These are phyloP conservation scores for Bacidia rubella DNA, from an alignment of 495 filamentous ascomycete genomes.

Conservation along the genomic window DNA sequence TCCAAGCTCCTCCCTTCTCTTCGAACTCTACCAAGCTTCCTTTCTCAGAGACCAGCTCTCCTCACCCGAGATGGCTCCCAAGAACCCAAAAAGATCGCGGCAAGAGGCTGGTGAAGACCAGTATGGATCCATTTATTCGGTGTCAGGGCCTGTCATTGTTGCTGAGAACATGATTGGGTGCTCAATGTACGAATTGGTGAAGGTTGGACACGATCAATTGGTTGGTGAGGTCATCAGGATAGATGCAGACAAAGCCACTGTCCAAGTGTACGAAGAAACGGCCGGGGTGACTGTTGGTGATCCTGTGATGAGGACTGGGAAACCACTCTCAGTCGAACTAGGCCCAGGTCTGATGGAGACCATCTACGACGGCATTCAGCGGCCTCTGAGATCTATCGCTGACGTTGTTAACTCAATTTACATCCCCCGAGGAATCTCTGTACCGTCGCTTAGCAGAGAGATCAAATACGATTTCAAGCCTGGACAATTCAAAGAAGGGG, in stretches of 20 bases:
- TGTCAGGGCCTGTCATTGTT: conserved; percentile 76
- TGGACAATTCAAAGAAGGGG: conserved; percentile 71
- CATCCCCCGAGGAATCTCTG: conserved; percentile 88
- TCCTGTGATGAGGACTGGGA: conserved; percentile 77
- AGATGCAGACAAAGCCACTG: conserved; percentile 84
- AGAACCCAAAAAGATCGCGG: conserved; percentile 27
- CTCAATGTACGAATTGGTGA: conserved; percentile 89
- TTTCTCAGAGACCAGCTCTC: too few relatives aligned
- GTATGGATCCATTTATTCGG: conserved; percentile 42
- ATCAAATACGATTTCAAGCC: conserved; percentile 95
- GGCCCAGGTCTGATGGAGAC: conserved; percentile 97
- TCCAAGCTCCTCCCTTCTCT: too few relatives aligned
- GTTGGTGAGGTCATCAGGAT: conserved; percentile 98
- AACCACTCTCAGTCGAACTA: conserved; percentile 92
- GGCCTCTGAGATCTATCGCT: conserved; percentile 76
- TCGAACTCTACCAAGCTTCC: too few relatives aligned
- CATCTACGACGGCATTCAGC: conserved; percentile 98
- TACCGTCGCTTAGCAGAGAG: conserved; percentile 73
- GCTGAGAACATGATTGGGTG: conserved; percentile 64
- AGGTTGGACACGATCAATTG: conserved; percentile 75
- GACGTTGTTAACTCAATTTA: conserved; percentile 73
- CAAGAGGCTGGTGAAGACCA: conserved; percentile 36
- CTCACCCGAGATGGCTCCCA: conserved; percentile 5
- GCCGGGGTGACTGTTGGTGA: conserved; percentile 95
- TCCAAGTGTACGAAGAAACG: conserved; percentile 98